A percentile compares a stretch with the other conserved stretches of the same genome.
phyloP scores from a whole-genome alignment of 2,329 filamentous ascomycete genomes.

The Penicillium olsonii region DNA sequence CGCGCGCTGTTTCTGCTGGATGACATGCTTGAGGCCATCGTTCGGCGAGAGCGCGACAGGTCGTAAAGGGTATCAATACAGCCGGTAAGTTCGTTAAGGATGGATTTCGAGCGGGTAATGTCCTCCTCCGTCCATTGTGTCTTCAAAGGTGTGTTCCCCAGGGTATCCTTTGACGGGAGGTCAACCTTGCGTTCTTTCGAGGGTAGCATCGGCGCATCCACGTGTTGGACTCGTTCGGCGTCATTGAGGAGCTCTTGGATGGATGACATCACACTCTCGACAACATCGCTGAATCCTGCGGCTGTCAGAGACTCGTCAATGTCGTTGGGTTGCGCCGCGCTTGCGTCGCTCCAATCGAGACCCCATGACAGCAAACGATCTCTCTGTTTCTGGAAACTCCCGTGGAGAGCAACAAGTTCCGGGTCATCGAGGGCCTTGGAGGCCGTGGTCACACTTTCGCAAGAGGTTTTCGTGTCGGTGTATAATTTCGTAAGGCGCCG shows the following conservation, averaged over 20 bases:
- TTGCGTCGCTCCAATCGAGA: conserved; percentile 65
- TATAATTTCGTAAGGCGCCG: conserved; percentile 62
- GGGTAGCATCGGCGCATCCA: conserved; percentile 41
- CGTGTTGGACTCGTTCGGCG: conserved; percentile 58
- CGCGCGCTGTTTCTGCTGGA: conserved; percentile 30
- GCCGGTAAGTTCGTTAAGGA: conserved; percentile 61
- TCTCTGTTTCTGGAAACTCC: conserved; percentile 64
- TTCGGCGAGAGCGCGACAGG: conserved; percentile 58
- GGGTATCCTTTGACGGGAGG: conserved; percentile 30
- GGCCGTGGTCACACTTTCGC: conserved; percentile 55
- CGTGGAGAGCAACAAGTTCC: conserved; percentile 58
- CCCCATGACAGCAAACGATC: conserved; percentile 66
- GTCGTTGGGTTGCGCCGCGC: conserved; percentile 56
- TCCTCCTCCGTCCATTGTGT: conserved; percentile 52
- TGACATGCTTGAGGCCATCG: conserved; percentile 44
- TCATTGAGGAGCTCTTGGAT: conserved; percentile 65
- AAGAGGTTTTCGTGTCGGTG: conserved; percentile 64
- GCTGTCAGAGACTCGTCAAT: conserved; percentile 65
- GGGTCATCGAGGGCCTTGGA: conserved; percentile 52
- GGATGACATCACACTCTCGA: conserved; percentile 64
- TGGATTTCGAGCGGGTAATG: conserved; percentile 56
- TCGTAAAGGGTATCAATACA: conserved; percentile 68
- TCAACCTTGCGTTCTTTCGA: conserved; percentile 38
- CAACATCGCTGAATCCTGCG: conserved; percentile 64
- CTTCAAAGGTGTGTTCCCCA: conserved; percentile 38